Evolutionary conservation across 1,139 yeast species (phyloP).

Genomic region (Taphrina flavorubra): DNA sequence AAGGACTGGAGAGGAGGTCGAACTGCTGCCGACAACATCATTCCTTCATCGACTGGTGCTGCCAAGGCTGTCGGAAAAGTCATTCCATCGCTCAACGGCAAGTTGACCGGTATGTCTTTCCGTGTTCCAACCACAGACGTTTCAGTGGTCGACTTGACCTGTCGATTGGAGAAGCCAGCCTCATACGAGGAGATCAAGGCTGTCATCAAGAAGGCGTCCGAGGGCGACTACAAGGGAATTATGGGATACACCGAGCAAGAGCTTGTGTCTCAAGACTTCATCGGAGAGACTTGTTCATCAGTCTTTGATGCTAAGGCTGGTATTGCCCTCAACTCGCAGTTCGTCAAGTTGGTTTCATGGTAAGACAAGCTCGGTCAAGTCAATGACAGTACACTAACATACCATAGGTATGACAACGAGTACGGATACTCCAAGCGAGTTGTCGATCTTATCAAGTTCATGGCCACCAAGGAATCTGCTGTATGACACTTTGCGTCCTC

Average conservation of each 20-base stretch:
- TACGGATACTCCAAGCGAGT: conserved; percentile 93
- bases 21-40: conserved; percentile 87
- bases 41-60: conserved; percentile 90
- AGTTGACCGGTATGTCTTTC: conserved; percentile 86
- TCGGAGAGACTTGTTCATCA: conserved; percentile 77
- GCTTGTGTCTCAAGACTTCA: conserved; percentile 84
- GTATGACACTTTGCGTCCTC: conserved; percentile 2
- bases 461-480: conserved; percentile 56
- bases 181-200: conserved; percentile 77
- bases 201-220: conserved; percentile 68
- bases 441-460: conserved; percentile 78
- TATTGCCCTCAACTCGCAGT: conserved; percentile 78
- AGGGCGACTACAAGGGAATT: conserved; percentile 77
- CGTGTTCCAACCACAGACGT: conserved; percentile 89
- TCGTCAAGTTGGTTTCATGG: conserved; percentile 86
- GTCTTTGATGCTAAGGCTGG: conserved; percentile 87
- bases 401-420: conserved; percentile 53
- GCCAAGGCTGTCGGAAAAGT: conserved; percentile 94
- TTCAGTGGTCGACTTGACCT: conserved; percentile 76
- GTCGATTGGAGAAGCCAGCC: conserved; percentile 70
- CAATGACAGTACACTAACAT: not conserved
- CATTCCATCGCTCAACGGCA: conserved; percentile 84
- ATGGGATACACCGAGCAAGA: conserved; percentile 85
- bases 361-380: conserved; percentile 58
- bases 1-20: conserved; percentile 97